phyloP scores from a whole-genome alignment of 768 basidiomycete species.

The Russula olivacea region DNA sequence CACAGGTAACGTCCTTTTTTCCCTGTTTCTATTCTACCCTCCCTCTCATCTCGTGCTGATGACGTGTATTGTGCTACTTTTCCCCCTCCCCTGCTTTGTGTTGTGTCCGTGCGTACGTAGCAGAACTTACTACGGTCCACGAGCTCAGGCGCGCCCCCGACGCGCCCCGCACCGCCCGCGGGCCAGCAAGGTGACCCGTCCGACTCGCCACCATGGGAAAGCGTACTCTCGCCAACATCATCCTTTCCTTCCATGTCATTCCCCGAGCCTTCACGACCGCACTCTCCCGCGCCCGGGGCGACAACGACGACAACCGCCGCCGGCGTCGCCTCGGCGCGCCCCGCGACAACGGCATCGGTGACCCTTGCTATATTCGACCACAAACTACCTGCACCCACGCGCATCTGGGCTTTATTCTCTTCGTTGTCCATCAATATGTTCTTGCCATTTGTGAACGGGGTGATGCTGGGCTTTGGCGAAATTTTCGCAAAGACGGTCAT shows the following conservation, averaged over 20 bases:
- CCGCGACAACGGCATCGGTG: conserved; percentile 33
- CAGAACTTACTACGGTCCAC: neutral
- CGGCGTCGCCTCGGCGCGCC: neutral
- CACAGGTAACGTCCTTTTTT: neutral
- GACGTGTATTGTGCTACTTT: neutral
- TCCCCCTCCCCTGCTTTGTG: neutral
- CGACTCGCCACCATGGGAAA: conserved; percentile 52
- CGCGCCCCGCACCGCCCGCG: neutral
- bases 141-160: neutral
- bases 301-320: neutral
- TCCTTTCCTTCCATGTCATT: conserved; percentile 81
- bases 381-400: conserved; percentile 58
- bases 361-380: conserved; percentile 69
- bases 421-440: conserved; percentile 78
- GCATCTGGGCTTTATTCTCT: conserved; percentile 61
- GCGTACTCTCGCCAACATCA: conserved; percentile 44
- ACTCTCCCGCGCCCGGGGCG: conserved; percentile 34
- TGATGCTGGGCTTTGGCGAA: conserved; percentile 96
- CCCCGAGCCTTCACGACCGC: conserved; percentile 54
- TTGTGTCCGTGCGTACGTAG: neutral
- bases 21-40: neutral
- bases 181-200: conserved; percentile 28
- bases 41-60: neutral
- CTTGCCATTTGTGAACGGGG: conserved; percentile 87
- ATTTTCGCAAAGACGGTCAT: conserved; percentile 82